Conservation (phyloP, 2,329 filamentous ascomycete genomes). For the Stagonosporopsis cucurbitacearum region DNA sequence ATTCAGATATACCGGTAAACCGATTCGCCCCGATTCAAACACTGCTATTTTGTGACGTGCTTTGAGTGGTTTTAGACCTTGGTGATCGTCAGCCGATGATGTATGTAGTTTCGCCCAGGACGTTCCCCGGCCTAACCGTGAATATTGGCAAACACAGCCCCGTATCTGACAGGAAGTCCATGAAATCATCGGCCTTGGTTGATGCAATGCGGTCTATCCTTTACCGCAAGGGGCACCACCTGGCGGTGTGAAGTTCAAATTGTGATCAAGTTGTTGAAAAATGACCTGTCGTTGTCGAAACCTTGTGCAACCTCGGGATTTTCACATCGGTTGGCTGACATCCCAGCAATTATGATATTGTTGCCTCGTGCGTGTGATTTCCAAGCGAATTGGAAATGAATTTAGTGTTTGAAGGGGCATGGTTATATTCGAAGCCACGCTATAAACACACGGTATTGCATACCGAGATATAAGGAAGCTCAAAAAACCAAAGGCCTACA, state of each 20-base stretch:
- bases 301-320: slow-evolving; percentile 12
- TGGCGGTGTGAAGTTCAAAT: background rate
- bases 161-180: background rate
- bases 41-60: background rate
- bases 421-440: background rate
- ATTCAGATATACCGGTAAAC: slow-evolving; percentile 10
- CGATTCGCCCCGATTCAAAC: slow-evolving; percentile 8
- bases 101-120: slow-evolving; percentile 11
- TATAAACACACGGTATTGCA: background rate
- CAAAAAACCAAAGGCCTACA: background rate
- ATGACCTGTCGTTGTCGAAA: slow-evolving; percentile 15
- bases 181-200: background rate
- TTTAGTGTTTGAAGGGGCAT: background rate
- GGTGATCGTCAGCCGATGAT: slow-evolving; percentile 16
- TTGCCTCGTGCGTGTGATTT: slow-evolving; percentile 10
- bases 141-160: slow-evolving; percentile 6
- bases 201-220: background rate
- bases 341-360: background rate
- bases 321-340: slow-evolving; percentile 1
- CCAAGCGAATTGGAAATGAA: background rate
- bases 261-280: background rate
- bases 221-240: background rate
- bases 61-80: slow-evolving; percentile 1
- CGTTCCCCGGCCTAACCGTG: slow-evolving; percentile 1
- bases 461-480: background rate